phyloP scores from a whole-genome alignment of 495 filamentous ascomycete genomes.

The Penicillium goetzii region DNA sequence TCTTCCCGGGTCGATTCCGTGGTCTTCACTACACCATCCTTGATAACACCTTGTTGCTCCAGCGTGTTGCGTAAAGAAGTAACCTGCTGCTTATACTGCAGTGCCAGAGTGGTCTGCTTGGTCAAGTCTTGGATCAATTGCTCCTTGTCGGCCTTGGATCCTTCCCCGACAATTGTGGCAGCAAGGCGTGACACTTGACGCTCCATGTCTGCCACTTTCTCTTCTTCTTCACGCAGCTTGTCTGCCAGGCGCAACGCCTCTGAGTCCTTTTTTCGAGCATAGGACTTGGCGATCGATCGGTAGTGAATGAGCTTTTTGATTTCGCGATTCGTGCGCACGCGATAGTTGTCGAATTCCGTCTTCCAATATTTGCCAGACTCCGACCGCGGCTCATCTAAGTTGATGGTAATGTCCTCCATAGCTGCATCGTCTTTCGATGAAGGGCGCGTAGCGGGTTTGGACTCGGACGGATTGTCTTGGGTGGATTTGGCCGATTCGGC shows the following conservation, averaged over 20 bases:
- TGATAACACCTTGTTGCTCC: constrained; percentile 54
- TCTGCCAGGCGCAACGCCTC: constrained; percentile 73
- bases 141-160: constrained; percentile 50
- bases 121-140: constrained; percentile 61
- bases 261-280: constrained; percentile 85
- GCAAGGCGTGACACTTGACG: constrained; percentile 63
- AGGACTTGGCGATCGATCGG: constrained; percentile 82
- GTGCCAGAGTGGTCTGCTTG: constrained; percentile 67
- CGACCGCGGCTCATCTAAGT: constrained; percentile 79
- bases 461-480: constrained; percentile 20
- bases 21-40: constrained; percentile 42
- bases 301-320: constrained; percentile 79
- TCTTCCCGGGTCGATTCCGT: constrained; percentile 51
- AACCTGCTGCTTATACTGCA: constrained; percentile 69
- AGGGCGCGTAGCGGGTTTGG: constrained; percentile 11
- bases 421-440: constrained; percentile 27
- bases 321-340: constrained; percentile 74
- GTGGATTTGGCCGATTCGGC: constrained; percentile 22
- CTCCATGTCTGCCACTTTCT: constrained; percentile 58
- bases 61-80: constrained; percentile 58
- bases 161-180: constrained; percentile 54
- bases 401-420: constrained; percentile 67
- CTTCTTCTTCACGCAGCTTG: constrained; percentile 66
- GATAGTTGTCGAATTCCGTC: constrained; percentile 80
- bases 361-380: constrained; percentile 95